phyloP scores from a whole-genome alignment of 306 rosid genomes.

The Rubus idaeus region DNA sequence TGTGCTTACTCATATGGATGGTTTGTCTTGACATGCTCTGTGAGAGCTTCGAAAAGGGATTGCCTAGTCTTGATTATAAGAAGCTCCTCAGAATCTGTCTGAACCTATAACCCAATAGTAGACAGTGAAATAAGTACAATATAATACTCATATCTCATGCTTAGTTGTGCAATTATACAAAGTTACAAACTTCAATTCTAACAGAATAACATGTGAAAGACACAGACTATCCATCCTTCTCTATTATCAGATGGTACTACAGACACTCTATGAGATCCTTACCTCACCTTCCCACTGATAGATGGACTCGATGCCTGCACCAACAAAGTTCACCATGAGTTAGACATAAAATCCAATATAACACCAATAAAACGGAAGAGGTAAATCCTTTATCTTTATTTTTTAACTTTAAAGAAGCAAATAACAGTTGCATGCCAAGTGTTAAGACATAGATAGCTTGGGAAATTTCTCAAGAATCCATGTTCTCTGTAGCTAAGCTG shows the following conservation, averaged over 20 bases:
- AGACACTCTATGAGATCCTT: constrained; percentile 20
- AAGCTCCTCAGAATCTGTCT: constrained; percentile 84
- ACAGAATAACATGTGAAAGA: neutral
- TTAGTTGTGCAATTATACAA: constrained; percentile 2
- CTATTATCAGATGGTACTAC: constrained; percentile 7
- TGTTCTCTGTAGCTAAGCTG: neutral
- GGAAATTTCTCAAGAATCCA: neutral
- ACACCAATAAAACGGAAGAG: neutral
- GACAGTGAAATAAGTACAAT: constrained; percentile 22
- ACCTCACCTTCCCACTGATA: constrained; percentile 96
- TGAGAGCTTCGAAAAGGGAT: constrained; percentile 79
- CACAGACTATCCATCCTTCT: constrained; percentile 8
- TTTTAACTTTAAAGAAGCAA: neutral
- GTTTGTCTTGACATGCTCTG: constrained; percentile 75
- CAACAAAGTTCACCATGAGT: constrained; percentile 20
- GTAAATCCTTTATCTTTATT: too few species aligned
- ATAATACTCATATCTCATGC: constrained; percentile 5
- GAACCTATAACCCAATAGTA: constrained; percentile 49
- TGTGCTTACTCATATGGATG: constrained; percentile 83
- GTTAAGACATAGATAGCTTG: neutral
- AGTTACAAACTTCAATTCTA: neutral
- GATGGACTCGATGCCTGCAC: constrained; percentile 77
- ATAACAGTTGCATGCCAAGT: neutral
- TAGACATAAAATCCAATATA: constrained; percentile 3
- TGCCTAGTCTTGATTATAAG: constrained; percentile 87